phyloP scores from a whole-genome alignment of 352 stramenopile genomes.

The Pythium pyrilobum region DNA sequence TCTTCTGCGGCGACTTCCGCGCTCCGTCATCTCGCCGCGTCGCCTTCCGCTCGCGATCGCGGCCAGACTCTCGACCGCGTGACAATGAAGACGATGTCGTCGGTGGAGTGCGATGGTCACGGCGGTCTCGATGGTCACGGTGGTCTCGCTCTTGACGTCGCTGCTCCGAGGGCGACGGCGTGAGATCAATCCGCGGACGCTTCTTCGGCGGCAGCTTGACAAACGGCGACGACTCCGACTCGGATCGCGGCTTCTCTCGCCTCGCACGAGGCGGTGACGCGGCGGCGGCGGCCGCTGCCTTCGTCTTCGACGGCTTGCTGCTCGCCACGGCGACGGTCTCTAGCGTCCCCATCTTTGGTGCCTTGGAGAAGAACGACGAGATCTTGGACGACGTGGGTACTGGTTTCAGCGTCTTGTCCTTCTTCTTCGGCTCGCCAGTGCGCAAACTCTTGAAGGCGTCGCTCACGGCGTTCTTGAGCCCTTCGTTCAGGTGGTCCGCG shows the following conservation, averaged over 20 bases:
- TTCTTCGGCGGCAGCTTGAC: slow-evolving; percentile 2
- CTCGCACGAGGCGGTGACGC: no score
- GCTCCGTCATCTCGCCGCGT: no score
- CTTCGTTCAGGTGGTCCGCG: slow-evolving; percentile 52
- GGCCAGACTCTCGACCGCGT: no score
- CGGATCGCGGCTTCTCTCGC: neutral
- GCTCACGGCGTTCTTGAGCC: slow-evolving; percentile 33
- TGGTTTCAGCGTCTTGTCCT: neutral
- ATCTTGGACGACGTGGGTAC: neutral
- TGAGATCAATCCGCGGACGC: slow-evolving; percentile 16
- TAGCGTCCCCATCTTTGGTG: neutral
- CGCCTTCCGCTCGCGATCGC: no score
- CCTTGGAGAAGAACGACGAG: neutral
- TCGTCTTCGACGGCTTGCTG: neutral
- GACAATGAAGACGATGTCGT: no score
- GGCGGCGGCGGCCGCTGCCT: neutral
- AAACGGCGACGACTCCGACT: neutral
- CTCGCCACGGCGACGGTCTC: neutral
- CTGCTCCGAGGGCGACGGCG: slow-evolving; percentile 3
- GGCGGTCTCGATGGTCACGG: no score
- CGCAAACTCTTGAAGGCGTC: slow-evolving; percentile 9
- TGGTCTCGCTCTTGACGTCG: neutral
- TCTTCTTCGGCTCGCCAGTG: neutral
- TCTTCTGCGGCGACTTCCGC: no score
- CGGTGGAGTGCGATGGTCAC: no score